These are phyloP conservation scores for Talaromyces sp. DNA, from an alignment of 2,329 filamentous ascomycete species.

Conservation along the genomic window DNA sequence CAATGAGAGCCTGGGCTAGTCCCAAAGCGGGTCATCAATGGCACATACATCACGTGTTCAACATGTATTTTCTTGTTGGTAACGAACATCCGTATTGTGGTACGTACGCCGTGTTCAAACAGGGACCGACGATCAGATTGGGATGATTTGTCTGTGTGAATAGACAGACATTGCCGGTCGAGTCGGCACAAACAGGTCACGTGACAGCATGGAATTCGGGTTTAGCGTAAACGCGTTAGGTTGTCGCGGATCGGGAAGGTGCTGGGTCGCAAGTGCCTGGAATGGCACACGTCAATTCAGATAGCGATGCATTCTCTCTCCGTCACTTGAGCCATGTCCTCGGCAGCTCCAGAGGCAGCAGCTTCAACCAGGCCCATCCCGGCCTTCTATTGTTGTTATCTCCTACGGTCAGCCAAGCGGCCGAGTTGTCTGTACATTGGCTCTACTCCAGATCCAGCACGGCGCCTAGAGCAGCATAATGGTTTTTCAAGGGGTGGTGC, in stretches of 20 bases:
- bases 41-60: conserved; percentile 2
- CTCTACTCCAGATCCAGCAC: conserved; percentile 82
- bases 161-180: neutral
- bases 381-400: conserved; percentile 88
- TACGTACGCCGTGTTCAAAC: too few species aligned
- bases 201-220: neutral
- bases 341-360: neutral
- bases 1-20: neutral
- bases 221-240: neutral
- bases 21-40: neutral
- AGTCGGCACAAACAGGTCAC: neutral
- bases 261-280: neutral
- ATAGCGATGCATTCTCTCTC: neutral
- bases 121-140: neutral
- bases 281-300: neutral
- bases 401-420: conserved; percentile 77
- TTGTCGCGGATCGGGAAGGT: neutral
- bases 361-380: conserved; percentile 58
- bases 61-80: neutral
- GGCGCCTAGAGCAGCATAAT: conserved; percentile 89
- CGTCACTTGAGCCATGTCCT: neutral
- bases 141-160: neutral
- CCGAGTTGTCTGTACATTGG: conserved; percentile 77
- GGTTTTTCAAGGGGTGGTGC: conserved; percentile 80
- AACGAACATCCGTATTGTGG: neutral